Conservation (phyloP, 176 grass and related monocot species). For the Paspalum notatum region DNA sequence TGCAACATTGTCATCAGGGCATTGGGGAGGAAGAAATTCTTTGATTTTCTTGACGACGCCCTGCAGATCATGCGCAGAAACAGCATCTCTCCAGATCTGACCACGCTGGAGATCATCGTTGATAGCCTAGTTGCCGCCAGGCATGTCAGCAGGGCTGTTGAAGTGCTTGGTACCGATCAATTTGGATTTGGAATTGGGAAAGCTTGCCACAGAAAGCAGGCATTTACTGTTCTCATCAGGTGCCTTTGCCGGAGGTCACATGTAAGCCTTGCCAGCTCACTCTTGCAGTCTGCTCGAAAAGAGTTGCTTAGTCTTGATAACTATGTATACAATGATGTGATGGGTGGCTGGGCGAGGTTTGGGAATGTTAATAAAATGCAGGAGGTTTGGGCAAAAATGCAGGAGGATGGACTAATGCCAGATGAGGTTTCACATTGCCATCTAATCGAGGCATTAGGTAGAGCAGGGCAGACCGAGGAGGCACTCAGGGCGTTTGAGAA, state of each 20-base stretch:
- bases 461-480: slow-evolving; percentile 48
- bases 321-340: slow-evolving; percentile 48
- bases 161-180: slow-evolving; percentile 42
- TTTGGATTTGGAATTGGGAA: slow-evolving; percentile 55
- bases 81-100: slow-evolving; percentile 39
- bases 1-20: slow-evolving; percentile 73
- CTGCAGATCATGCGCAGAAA: slow-evolving; percentile 54
- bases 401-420: slow-evolving; percentile 59
- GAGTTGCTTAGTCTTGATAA: slow-evolving; percentile 46
- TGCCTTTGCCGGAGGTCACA: slow-evolving; percentile 72
- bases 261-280: slow-evolving; percentile 54
- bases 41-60: slow-evolving; percentile 42
- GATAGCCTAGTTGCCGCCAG: slow-evolving; percentile 65
- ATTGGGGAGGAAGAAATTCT: slow-evolving; percentile 79
- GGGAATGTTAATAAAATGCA: slow-evolving; percentile 68
- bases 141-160: slow-evolving; percentile 61
- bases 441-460: slow-evolving; percentile 75
- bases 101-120: slow-evolving; percentile 65
- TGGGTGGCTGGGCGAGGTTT: slow-evolving; percentile 53
- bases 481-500: slow-evolving; percentile 65
- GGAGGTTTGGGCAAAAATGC: slow-evolving; percentile 62
- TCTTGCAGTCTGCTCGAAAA: slow-evolving; percentile 43
- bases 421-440: slow-evolving; percentile 63
- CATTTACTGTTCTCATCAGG: slow-evolving; percentile 53
- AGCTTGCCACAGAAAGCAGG: slow-evolving; percentile 47